phyloP scores from a whole-genome alignment of 1,284 basidiomycete species.

The Irpex lacteus region DNA sequence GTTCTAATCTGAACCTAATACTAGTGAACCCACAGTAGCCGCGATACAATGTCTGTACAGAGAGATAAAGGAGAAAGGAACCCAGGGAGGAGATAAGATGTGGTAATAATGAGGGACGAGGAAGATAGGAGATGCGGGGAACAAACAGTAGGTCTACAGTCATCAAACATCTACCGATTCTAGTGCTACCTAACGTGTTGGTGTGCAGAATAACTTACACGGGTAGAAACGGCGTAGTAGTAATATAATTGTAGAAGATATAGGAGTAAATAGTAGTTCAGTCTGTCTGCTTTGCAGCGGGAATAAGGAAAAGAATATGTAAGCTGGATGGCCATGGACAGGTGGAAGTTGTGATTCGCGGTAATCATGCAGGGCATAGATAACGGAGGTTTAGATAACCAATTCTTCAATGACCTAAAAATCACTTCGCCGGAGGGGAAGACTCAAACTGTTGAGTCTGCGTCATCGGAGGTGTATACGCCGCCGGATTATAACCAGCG shows the following conservation, averaged over 20 bases:
- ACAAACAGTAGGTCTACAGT: not conserved
- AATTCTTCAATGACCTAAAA: not conserved
- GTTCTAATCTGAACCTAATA: too few species aligned
- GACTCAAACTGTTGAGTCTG: not conserved
- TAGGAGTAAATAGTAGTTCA: not conserved
- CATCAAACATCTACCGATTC: not conserved
- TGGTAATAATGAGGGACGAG: not conserved
- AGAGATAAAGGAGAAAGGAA: too few species aligned
- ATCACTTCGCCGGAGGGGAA: not conserved
- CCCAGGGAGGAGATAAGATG: too few species aligned
- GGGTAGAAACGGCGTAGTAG: not conserved
- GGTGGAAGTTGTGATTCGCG: too few species aligned
- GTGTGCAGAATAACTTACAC: not conserved
- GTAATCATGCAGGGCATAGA: too few species aligned
- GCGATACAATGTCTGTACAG: too few species aligned
- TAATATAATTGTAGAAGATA: not conserved
- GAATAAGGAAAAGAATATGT: too few species aligned
- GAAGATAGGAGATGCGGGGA: not conserved
- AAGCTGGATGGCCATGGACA: too few species aligned
- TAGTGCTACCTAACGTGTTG: not conserved
- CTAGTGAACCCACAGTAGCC: too few species aligned
- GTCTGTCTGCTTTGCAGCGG: not conserved
- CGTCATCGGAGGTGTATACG: not conserved
- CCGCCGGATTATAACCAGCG: not conserved
- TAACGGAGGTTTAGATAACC: too few species aligned